Percentiles rank a stretch among this genome's conserved stretches.
phyloP scores from a whole-genome alignment of 2,329 filamentous ascomycete species.

The Trichoderma polysporum region DNA sequence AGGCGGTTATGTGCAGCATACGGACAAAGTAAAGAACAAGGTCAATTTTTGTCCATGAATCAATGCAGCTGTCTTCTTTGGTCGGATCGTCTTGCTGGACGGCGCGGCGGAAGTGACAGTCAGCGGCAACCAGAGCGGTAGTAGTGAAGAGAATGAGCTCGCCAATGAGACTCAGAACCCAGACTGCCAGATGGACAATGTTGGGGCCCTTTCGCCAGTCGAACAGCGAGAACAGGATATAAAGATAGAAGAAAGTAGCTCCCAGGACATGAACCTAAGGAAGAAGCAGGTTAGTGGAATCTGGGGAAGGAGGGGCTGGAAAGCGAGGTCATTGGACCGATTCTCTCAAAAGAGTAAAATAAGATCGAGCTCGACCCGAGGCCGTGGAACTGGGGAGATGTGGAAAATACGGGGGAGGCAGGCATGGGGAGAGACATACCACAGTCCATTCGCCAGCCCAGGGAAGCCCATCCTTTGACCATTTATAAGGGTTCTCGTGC shows the following conservation, averaged over 20 bases:
- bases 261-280: slow-evolving; percentile 78
- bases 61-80: slow-evolving; percentile 34
- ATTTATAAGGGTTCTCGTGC: slow-evolving; percentile 40
- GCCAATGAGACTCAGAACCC: slow-evolving; percentile 69
- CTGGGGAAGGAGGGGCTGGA: neutral
- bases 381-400: neutral
- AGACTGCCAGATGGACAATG: slow-evolving; percentile 74
- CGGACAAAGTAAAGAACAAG: slow-evolving; percentile 67
- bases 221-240: slow-evolving; percentile 81
- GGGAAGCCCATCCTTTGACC: slow-evolving; percentile 46
- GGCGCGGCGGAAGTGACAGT: slow-evolving; percentile 59
- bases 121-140: slow-evolving; percentile 67
- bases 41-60: slow-evolving; percentile 53
- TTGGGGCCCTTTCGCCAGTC: slow-evolving; percentile 82
- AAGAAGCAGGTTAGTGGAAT: slow-evolving; percentile 4
- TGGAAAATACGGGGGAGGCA: neutral
- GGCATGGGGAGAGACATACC: slow-evolving; percentile 52
- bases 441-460: slow-evolving; percentile 79
- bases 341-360: neutral
- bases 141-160: slow-evolving; percentile 71
- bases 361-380: neutral
- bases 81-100: slow-evolving; percentile 30
- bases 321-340: neutral
- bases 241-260: slow-evolving; percentile 81
- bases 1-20: slow-evolving; percentile 61